Conservation (phyloP, 1,284 basidiomycete genomes). For the Cryptococcus deneoformans region DNA sequence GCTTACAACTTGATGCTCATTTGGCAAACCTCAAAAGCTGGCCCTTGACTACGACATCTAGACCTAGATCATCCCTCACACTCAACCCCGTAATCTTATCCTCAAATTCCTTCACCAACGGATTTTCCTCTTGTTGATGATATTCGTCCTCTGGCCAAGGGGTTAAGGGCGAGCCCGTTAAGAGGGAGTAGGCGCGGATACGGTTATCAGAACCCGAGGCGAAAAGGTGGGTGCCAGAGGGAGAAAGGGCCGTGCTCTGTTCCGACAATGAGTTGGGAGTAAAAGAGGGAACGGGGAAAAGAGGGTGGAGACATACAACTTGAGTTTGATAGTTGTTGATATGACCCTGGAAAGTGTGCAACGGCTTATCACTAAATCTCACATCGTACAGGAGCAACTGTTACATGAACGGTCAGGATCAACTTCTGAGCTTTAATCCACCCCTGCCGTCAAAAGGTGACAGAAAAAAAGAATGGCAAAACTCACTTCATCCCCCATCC, state of each 20-base stretch:
- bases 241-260: slow-evolving; percentile 30
- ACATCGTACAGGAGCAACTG: slow-evolving; percentile 40
- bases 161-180: slow-evolving; percentile 23
- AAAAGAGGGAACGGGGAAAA: neutral
- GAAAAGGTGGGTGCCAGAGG: slow-evolving; percentile 31
- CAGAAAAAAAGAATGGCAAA: too few species aligned
- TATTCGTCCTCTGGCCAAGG: slow-evolving; percentile 2
- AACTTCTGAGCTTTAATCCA: neutral
- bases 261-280: neutral
- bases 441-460: neutral
- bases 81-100: slow-evolving; percentile 14
- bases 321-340: slow-evolving; percentile 28
- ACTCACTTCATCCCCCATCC: slow-evolving; percentile 33
- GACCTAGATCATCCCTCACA: slow-evolving; percentile 22
- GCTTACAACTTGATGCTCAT: too few species aligned
- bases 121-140: slow-evolving; percentile 7
- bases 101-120: slow-evolving; percentile 16
- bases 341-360: slow-evolving; percentile 30
- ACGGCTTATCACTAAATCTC: slow-evolving; percentile 25
- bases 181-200: slow-evolving; percentile 31
- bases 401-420: neutral
- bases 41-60: slow-evolving; percentile 23
- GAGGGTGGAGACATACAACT: slow-evolving; percentile 20
- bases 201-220: slow-evolving; percentile 35
- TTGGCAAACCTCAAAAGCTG: slow-evolving; percentile 20